Base-by-base conservation (phyloP, 2,329 filamentous ascomycete genomes). In the Colletotrichum graminicola region DNA sequence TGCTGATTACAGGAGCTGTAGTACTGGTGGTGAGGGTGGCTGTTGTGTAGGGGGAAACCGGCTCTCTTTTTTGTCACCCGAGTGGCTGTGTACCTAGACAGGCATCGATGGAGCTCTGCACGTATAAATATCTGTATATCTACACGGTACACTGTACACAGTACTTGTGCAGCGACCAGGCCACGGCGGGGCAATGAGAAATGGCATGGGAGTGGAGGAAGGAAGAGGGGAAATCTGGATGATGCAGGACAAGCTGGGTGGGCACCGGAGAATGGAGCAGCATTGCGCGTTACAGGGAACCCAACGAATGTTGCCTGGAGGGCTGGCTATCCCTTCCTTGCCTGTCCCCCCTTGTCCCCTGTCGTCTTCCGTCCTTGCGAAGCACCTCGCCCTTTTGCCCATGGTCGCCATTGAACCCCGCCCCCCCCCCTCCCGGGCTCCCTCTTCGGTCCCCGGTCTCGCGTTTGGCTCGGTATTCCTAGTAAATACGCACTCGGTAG, bases 391-490 rank as follows among this genome's bases (percentile, higher is more conserved):
- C 32, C n/a, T 32, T 34, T 16, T 10, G 32, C 45, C 45, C 47
- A 52, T n/a, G 45, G 45, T 62, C 32, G 60, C 16, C 23, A 14
- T 32, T 23, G 18, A 51, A 45, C n/a, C 62, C 45, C 49, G 67
- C 32, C 12, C 23, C 52, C 62, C 45, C 49, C 62, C 32, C 12
- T 21, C 52, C 51, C 18, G 41, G 41, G n/a, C 16, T 34, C 23
- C 2, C 43, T 45, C 43, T 45, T 45, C 21, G 36, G 34, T 29
- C 59, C 64, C 65, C 51, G 29, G 67, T 36, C 65, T 68, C 68
- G 68, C 57, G 39, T 72, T 62, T 71, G 47, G 60, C 66, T 72
- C 70, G 66, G 67, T 62, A 56, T 62, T 72, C 61, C 70, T 72
- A 47, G 70, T 52, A 72, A 72, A 65, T 66, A 61, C 66, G 69